Evolutionary conservation across 2,329 filamentous ascomycete species (phyloP).

Genomic region (Pseudogymnoascus sp.): DNA sequence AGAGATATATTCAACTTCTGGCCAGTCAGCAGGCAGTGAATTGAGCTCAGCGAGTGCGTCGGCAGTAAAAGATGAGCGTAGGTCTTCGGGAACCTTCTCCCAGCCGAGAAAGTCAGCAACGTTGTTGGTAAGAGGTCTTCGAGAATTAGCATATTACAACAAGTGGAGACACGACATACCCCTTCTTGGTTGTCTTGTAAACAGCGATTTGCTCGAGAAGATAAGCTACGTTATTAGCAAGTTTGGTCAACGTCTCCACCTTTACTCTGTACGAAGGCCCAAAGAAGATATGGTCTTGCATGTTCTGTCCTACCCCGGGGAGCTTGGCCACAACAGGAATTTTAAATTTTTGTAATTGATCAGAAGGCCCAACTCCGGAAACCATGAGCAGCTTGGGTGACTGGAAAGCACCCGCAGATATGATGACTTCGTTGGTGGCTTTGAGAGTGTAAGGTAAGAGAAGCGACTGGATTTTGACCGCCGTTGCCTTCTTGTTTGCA

Average conservation of each 20-base stretch:
- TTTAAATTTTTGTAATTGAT: conserved; percentile 35
- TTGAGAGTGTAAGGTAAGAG: conserved; percentile 13
- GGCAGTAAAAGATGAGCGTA: not conserved
- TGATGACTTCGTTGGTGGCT: conserved; percentile 16
- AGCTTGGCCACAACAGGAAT: conserved; percentile 32
- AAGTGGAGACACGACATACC: not conserved
- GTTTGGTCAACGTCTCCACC: not conserved
- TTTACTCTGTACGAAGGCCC: conserved; percentile 4
- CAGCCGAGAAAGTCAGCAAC: conserved; percentile 16
- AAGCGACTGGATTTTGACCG: conserved; percentile 29
- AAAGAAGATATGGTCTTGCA: conserved; percentile 32
- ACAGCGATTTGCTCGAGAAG: not conserved
- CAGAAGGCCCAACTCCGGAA: conserved; percentile 38
- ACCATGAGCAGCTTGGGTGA: conserved; percentile 44
- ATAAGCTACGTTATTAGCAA: not conserved
- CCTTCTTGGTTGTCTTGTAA: not conserved
- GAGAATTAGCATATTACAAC: not conserved
- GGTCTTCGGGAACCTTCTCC: conserved; percentile 16
- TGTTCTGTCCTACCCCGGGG: conserved; percentile 34
- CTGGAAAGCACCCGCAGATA: conserved; percentile 33
- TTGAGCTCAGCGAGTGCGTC: conserved; percentile 7
- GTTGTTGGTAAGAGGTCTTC: conserved; percentile 11
- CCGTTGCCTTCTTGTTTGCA: conserved; percentile 32
- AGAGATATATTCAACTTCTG: conserved; percentile 11
- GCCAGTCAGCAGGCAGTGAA: conserved; percentile 8